Evolutionary conservation across 169 alveolate genomes (phyloP), one percentile per base, ranked within the genome.

Genomic region (Cryptosporidium viatorum): DNA sequence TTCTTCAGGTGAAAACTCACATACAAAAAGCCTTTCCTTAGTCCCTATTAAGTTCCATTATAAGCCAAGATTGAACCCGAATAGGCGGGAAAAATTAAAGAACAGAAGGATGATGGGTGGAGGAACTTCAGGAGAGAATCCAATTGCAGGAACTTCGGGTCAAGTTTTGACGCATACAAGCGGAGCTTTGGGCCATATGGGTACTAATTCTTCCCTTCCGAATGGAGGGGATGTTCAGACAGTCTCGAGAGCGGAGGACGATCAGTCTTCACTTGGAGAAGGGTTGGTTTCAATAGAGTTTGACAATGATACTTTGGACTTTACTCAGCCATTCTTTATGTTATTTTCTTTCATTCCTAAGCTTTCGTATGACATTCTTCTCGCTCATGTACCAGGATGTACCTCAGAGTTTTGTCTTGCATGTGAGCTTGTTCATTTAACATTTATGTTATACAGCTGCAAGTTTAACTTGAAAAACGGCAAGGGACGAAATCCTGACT

Each of bases 321-420:
- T 80, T 31, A 80, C 89, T 10, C 89, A 80, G 26, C 89, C 89
- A 8, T 65, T 80, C 35, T 80, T 80, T 45, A 67, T 80, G 71
- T 33, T 80, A 18, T 43, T 80, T 33, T 65, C 75, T 5, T 67
- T 65, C 23, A 43, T 80, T 10, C 89, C 89, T 18, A 80, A 23
- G 18, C 62, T 80, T 23, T 65, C 80, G 2, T 80, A 60, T 3
- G 75, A 62, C 26, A 59, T 80, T n/a, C 89, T 80, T 26, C 59
- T 80, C 18, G 21, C 23, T 41, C 89, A 80, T 58, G 62, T 41
- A 0, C 35, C 89, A 50, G 75, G 70, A 0, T 80, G 89, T 29
- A 33, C 65, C 9, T 43, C 68, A 51, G 89, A 80, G 39, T 80
- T 80, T 33, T 80, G 89, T 43, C 37, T 80, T 26, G 73, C 89